Conservation (phyloP, 306 rosid genomes). For the Gynostemma pentaphyllum region DNA sequence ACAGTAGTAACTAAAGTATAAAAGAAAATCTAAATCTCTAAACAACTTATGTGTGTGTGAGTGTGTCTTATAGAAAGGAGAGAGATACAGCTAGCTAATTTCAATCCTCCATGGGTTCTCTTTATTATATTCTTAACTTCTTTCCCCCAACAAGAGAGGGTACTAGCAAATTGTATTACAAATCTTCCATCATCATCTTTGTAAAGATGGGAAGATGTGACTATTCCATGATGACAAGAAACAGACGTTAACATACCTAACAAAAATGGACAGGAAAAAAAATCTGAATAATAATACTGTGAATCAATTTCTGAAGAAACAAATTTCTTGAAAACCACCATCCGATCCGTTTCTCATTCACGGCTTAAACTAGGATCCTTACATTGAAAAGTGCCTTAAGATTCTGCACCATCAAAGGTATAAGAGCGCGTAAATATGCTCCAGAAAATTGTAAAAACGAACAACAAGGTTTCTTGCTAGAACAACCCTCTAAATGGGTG, state of each 20-base stretch:
- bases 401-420: slow-evolving; percentile 38
- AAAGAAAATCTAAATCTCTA: not conserved
- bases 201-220: too few species aligned
- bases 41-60: not conserved
- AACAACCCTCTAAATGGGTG: slow-evolving; percentile 38
- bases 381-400: slow-evolving; percentile 47
- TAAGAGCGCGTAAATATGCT: slow-evolving; percentile 31
- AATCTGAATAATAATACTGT: not conserved
- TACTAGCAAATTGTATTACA: too few species aligned
- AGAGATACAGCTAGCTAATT: not conserved
- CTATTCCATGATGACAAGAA: too few species aligned
- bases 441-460: slow-evolving; percentile 45
- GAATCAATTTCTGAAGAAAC: not conserved
- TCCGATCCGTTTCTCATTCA: not conserved
- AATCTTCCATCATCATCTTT: too few species aligned
- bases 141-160: too few species aligned
- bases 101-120: too few species aligned
- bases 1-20: not conserved
- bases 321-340: not conserved
- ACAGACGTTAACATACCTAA: too few species aligned
- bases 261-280: not conserved
- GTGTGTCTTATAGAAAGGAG: too few species aligned
- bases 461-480: slow-evolving; percentile 43
- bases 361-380: slow-evolving; percentile 19
- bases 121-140: too few species aligned